Percentiles rank a stretch among this genome's conserved stretches.
These are phyloP conservation scores for Nannochloropsis granulata DNA, from an alignment of 108 stramenopile genomes.

Conservation along the genomic window DNA sequence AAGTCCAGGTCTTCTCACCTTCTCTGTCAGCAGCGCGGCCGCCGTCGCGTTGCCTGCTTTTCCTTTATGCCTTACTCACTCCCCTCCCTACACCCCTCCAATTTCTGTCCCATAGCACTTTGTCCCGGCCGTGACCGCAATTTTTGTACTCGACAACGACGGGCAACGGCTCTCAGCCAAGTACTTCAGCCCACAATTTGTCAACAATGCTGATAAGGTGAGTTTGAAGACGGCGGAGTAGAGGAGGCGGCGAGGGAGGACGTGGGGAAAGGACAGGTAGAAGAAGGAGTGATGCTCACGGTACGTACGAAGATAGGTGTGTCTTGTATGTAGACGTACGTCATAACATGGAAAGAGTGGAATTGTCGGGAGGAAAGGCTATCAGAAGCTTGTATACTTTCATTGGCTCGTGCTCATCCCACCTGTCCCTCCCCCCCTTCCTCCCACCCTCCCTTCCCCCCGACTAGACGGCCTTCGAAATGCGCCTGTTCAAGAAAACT, in stretches of 20 bases:
- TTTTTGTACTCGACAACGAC: background rate
- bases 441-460: background rate
- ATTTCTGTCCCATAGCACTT: background rate
- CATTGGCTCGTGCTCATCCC: too few species aligned
- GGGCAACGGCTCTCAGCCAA: slow-evolving; percentile 4
- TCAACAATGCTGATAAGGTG: background rate
- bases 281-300: too few species aligned
- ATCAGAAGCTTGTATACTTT: too few species aligned
- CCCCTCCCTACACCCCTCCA: background rate
- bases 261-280: too few species aligned
- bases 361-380: too few species aligned
- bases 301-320: too few species aligned
- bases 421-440: too few species aligned
- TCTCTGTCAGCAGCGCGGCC: background rate
- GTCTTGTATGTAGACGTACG: too few species aligned
- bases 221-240: background rate
- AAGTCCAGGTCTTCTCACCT: background rate
- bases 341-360: too few species aligned
- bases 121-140: background rate
- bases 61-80: background rate
- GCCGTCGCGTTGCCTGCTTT: background rate
- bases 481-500: background rate
- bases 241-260: background rate
- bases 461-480: background rate
- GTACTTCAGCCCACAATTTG: background rate